Evolutionary conservation across 176 grass and related monocot species (phyloP), one percentile per base, ranked within the genome.

Genomic region (Avena atlantica): DNA sequence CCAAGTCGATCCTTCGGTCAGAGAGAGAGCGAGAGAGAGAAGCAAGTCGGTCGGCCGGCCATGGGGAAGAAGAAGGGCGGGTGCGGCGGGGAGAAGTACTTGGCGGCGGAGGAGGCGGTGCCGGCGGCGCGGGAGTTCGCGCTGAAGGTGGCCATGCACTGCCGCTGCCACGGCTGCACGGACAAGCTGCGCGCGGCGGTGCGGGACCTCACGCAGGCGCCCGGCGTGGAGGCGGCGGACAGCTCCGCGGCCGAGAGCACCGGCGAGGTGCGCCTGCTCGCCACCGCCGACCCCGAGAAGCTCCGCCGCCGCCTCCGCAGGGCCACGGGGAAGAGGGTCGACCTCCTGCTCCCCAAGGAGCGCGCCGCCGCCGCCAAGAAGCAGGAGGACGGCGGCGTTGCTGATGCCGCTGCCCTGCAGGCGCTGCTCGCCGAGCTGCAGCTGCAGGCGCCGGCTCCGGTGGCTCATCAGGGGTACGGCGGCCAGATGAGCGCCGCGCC

Each of bases 141-240:
- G 68, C 86, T 91, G 1, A 88, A 20, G 89, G 81, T 91, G 48
- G 50, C 59, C 5, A 91, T 70, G 76, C 89, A 91, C 76, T 88
- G 89, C 81, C 14, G 4, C 2, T 91, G 89, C 89, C 1, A 75
- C 4, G 89, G 89, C 5, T 91, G 89, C 85, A 24, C 0, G 36
- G 20, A 69, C 85, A 91, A 61, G 79, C 57, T 92, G 78, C 71
- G 73, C 47, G 69, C 29, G 0, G 90, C 37, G 31, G 79, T 86
- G 34, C 67, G 48, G 9, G 71, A 72, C 34, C 13, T 92, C 23
- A 20, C 67, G 20, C 24, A 12, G 50, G 7, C 14, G 14, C 9
- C 9, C 0, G 86, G 90, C 20, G 84, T 92, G 12, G 19, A 67
- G 31, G 13, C 12, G 19, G 10, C 17, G 15, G 74, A 77, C 74